Conservation (phyloP, 768 basidiomycete genomes). For the Amanita pallidorosea region DNA sequence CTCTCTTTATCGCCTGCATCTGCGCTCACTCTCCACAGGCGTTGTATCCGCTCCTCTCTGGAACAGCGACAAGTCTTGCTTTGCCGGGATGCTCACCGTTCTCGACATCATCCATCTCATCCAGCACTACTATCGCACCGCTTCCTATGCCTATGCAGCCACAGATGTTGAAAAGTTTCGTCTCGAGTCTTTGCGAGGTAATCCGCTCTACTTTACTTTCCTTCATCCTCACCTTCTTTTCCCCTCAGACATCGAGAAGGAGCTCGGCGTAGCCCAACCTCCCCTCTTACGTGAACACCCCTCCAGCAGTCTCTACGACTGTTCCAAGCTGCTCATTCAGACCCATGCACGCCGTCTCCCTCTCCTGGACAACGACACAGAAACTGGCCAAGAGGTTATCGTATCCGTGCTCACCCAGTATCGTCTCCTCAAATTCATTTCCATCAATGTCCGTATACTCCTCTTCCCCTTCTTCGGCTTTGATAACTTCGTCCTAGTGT, state of each 20-base stretch:
- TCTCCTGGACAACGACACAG: slow-evolving; percentile 84
- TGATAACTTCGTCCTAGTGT: slow-evolving; percentile 42
- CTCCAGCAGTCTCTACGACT: slow-evolving; percentile 78
- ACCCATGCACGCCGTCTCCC: slow-evolving; percentile 94
- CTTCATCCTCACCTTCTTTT: slow-evolving; percentile 5
- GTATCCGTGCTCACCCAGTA: slow-evolving; percentile 96
- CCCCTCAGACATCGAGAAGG: slow-evolving; percentile 82
- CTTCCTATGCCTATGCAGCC: slow-evolving; percentile 74
- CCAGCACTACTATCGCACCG: slow-evolving; percentile 92
- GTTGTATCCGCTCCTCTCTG: slow-evolving; percentile 97
- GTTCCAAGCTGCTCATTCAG: slow-evolving; percentile 81
- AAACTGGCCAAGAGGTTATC: slow-evolving; percentile 92
- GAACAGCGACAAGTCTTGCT: slow-evolving; percentile 89
- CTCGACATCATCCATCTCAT: slow-evolving; percentile 98
- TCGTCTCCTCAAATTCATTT: slow-evolving; percentile 94
- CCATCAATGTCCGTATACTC: slow-evolving; percentile 70
- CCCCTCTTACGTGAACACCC: slow-evolving; percentile 88
- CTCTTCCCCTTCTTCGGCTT: background rate
- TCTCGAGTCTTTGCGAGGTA: slow-evolving; percentile 82
- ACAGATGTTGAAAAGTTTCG: slow-evolving; percentile 90
- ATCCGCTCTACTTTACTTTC: slow-evolving; percentile 10
- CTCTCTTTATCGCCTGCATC: slow-evolving; percentile 3
- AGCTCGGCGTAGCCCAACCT: slow-evolving; percentile 84
- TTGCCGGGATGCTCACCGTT: slow-evolving; percentile 99
- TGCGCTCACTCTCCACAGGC: slow-evolving; percentile 34